Conservation (phyloP, 2,329 filamentous ascomycete genomes). For the Magnaporthiopsis incrustans region DNA sequence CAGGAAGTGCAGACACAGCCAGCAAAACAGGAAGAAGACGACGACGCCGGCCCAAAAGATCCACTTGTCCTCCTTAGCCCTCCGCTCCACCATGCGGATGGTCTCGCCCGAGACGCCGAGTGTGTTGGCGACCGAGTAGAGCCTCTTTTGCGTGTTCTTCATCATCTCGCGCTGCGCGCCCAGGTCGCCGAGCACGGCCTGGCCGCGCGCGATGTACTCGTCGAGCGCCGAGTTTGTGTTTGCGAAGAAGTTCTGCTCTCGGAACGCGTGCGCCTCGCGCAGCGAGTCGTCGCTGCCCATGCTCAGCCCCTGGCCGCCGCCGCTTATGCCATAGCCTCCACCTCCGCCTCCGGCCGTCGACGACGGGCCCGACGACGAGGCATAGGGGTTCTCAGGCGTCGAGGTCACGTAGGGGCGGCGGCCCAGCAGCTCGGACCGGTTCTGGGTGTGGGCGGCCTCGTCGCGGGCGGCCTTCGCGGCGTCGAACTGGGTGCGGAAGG, state of each 20-base stretch:
- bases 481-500: conserved; percentile 73
- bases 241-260: conserved; percentile 82
- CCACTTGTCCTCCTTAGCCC: conserved; percentile 94
- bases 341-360: conserved; percentile 18
- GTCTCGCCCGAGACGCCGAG: conserved; percentile 90
- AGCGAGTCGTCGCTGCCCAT: conserved; percentile 54
- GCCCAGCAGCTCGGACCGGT: conserved; percentile 76
- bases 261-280: conserved; percentile 74
- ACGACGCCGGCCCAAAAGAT: conserved; percentile 86
- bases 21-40: conserved; percentile 86
- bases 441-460: conserved; percentile 56
- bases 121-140: conserved; percentile 92
- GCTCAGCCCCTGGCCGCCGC: conserved; percentile 28
- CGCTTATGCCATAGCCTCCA: conserved; percentile 23
- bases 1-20: conserved; percentile 79
- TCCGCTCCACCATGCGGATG: conserved; percentile 89
- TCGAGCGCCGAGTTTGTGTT: conserved; percentile 80
- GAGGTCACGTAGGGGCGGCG: conserved; percentile 71
- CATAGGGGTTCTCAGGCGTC: conserved; percentile 88
- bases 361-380: conserved; percentile 21
- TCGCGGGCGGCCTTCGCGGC: conserved; percentile 69
- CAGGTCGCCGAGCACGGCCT: conserved; percentile 82
- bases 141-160: conserved; percentile 82
- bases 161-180: conserved; percentile 88
- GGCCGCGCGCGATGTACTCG: conserved; percentile 88